phyloP scores from a whole-genome alignment of 768 basidiomycete species.

The Trametes elegans region DNA sequence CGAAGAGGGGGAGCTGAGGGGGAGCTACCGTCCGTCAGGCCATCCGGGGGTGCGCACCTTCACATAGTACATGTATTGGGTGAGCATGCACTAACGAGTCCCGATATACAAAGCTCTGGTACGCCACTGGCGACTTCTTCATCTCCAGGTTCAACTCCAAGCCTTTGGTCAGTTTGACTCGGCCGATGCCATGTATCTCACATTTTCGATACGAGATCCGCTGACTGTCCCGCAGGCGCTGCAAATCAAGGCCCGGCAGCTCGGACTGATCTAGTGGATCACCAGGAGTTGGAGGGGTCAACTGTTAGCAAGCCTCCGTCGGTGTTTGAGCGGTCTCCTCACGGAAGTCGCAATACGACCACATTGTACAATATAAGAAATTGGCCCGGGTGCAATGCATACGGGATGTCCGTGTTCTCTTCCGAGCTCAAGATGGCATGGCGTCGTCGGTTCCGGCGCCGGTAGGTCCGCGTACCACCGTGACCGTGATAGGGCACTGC shows the following conservation, averaged over 20 bases:
- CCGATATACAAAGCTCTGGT: conserved; percentile 37
- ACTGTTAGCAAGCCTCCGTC: too few species aligned
- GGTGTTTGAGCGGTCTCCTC: too few species aligned
- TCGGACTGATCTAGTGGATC: too few species aligned
- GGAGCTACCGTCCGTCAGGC: conserved; percentile 40
- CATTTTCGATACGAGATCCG: background rate
- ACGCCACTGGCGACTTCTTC: conserved; percentile 37
- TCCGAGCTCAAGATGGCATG: too few species aligned
- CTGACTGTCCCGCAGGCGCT: conserved; percentile 27
- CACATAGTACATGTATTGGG: background rate
- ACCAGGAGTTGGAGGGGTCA: too few species aligned
- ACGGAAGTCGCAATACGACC: too few species aligned
- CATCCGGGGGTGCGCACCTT: conserved; percentile 38
- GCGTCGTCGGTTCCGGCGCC: too few species aligned
- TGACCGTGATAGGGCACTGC: too few species aligned
- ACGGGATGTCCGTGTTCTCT: too few species aligned
- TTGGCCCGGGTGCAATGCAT: too few species aligned
- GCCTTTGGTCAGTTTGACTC: conserved; percentile 37
- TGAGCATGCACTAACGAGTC: background rate
- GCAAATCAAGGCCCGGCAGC: conserved; percentile 36
- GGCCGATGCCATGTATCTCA: background rate
- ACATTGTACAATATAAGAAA: too few species aligned
- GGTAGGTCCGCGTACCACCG: too few species aligned
- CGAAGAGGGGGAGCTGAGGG: conserved; percentile 39
- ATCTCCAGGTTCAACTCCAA: conserved; percentile 36